Evolutionary conservation across 2,329 filamentous ascomycete species (phyloP), one percentile per base, ranked within the genome.

Genomic region (Penicillium sp.): DNA sequence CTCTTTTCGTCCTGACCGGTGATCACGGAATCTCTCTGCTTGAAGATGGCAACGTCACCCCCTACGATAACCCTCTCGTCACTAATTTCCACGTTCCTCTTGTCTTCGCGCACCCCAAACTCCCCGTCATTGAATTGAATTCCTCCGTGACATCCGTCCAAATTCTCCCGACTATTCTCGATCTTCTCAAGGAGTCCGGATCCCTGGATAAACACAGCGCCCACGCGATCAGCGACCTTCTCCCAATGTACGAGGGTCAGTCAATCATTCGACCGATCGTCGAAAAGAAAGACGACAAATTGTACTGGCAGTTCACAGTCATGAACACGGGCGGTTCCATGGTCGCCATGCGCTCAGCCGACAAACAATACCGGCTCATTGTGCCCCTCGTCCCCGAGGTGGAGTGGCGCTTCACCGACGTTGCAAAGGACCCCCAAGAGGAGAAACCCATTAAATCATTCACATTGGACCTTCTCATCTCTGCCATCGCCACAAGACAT

Each of bases 351-450:
- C 72, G 85, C 85, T n/a, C 81, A 76, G 59, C 96, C 86, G 90
- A 85, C 85, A 63, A 90, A 90, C 77, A 71, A 38, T 71, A 81
- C 95, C 54, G 79, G 81, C 55, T 92, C 86, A 60, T 65, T 13
- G 85, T 96, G 49, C 85, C 89, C 3, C 85, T 93, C 63, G 83
- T 89, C 65, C 88, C 95, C 69, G 88, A 90, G 47, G 88, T 78
- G 7, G 60, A 64, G 26, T 72, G 65, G 54, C 53, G 61, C 29
- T 76, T 76, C 59, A 71, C 70, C 1, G 61, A 74, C 29, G 57
- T 68, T 8, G 59, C 57, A 1, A 58, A 50, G 1, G 73, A 76
- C 46, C 71, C 72, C 2, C 52, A 67, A 31, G 74, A 76, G 53
- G 45, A 61, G 4, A 44, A 67, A 4, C 54, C 66, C 1, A 57